Percentiles rank a stretch among this genome's conserved stretches.
These are phyloP conservation scores for Lactarius pseudohatsudake DNA, from an alignment of 768 basidiomycete genomes.

Conservation along the genomic window DNA sequence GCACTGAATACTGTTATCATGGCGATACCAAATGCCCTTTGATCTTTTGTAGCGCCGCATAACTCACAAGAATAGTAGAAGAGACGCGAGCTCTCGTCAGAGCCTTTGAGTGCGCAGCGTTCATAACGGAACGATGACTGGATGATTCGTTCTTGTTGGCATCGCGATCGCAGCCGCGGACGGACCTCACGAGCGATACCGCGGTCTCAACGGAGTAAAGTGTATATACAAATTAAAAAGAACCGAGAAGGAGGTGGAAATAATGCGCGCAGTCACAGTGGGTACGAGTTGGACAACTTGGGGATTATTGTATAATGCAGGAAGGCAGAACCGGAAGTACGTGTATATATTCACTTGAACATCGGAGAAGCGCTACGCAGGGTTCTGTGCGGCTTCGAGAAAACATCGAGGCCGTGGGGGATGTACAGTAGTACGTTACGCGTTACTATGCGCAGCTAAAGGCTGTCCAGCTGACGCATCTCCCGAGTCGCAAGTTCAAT, in stretches of 20 bases:
- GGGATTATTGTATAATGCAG: background rate
- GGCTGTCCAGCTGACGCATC: too few species aligned
- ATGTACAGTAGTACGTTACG: too few species aligned
- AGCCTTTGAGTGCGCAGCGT: background rate
- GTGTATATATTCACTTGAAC: background rate
- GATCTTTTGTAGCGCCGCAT: background rate
- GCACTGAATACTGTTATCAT: background rate
- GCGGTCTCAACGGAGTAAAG: background rate
- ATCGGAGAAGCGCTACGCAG: background rate
- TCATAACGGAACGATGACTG: background rate
- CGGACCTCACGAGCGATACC: background rate
- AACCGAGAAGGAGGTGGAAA: background rate
- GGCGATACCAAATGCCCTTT: background rate
- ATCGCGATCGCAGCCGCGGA: background rate
- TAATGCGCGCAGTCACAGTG: background rate
- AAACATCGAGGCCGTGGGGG: too few species aligned
- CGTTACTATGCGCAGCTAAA: too few species aligned
- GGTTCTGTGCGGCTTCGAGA: background rate
- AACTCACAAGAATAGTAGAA: background rate
- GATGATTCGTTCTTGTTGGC: background rate
- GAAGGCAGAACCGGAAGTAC: background rate
- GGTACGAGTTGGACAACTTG: constrained; percentile 1
- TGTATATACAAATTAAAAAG: background rate
- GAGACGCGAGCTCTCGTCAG: background rate
- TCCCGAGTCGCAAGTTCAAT: too few species aligned